These are phyloP conservation scores for Pseudopyricularia javanii DNA, from an alignment of 2,329 filamentous ascomycete species.

Conservation along the genomic window DNA sequence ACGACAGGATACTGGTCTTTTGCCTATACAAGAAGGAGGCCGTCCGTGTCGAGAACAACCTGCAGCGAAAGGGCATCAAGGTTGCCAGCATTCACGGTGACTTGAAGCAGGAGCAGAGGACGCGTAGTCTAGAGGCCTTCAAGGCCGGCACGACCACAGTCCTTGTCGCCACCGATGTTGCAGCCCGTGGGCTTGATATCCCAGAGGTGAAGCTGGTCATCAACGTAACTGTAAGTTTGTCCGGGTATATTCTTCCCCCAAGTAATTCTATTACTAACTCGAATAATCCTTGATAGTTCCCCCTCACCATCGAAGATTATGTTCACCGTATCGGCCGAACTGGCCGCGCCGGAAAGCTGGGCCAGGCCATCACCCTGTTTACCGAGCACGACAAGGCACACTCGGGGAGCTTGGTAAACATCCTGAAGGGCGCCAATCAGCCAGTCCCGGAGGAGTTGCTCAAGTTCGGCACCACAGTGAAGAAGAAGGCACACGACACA, in stretches of 20 bases:
- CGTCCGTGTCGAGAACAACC: conserved; percentile 71
- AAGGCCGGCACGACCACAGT: conserved; percentile 73
- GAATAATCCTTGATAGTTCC: conserved; percentile 43
- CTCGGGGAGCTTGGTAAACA: conserved; percentile 85
- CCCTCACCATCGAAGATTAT: conserved; percentile 90
- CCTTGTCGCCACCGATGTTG: conserved; percentile 91
- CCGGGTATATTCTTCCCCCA: background rate
- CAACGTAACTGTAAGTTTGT: conserved; percentile 60
- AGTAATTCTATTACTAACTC: conserved; percentile 3
- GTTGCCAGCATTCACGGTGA: conserved; percentile 93
- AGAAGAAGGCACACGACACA: conserved; percentile 94
- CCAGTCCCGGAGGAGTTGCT: conserved; percentile 79
- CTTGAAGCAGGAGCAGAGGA: conserved; percentile 78
- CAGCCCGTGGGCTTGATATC: conserved; percentile 87
- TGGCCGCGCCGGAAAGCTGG: conserved; percentile 80
- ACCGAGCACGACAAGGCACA: conserved; percentile 89
- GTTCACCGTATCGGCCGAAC: conserved; percentile 95
- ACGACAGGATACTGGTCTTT: conserved; percentile 85
- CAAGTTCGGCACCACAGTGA: conserved; percentile 95
- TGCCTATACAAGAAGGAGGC: conserved; percentile 99
- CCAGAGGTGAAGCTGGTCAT: conserved; percentile 90
- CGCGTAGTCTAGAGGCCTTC: conserved; percentile 78
- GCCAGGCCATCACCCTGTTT: conserved; percentile 84
- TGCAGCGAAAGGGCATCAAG: conserved; percentile 64
- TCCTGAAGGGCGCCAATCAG: conserved; percentile 87